phyloP scores from a whole-genome alignment of 805 yeast species.

The Candida arabinofermentans region DNA sequence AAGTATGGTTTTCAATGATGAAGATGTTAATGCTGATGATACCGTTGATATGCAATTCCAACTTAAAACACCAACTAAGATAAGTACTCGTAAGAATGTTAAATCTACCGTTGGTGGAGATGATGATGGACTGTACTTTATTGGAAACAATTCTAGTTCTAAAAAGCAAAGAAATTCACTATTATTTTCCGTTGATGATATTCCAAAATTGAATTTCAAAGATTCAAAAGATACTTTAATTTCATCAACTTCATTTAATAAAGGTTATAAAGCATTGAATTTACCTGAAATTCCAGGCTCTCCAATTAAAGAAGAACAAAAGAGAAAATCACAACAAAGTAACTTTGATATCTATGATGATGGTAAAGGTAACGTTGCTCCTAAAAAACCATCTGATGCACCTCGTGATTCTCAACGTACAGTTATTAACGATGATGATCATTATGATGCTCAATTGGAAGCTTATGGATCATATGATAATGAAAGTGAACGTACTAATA shows the following conservation, averaged over 20 bases:
- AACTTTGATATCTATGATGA: conserved; percentile 24
- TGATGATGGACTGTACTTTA: conserved; percentile 28
- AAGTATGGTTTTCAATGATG: conserved; percentile 27
- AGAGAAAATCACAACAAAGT: conserved; percentile 17
- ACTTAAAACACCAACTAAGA: neutral
- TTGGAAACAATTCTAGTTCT: conserved; percentile 28
- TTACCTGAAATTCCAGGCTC: conserved; percentile 45
- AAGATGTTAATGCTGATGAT: conserved; percentile 15
- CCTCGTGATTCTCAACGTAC: conserved; percentile 3
- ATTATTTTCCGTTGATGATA: conserved; percentile 14
- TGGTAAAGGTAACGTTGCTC: no score
- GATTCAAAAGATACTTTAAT: conserved; percentile 40
- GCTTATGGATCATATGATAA: conserved; percentile 1
- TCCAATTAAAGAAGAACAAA: conserved; percentile 29
- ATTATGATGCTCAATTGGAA: conserved; percentile 1
- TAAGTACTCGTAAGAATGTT: neutral
- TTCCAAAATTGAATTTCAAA: conserved; percentile 22
- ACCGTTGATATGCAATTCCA: conserved; percentile 15
- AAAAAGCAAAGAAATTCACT: conserved; percentile 30
- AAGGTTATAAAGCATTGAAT: conserved; percentile 35
- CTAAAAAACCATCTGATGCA: conserved; percentile 5
- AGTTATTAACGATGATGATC: neutral
- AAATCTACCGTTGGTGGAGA: conserved; percentile 4
- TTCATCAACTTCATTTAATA: conserved; percentile 29
- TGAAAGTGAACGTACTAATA: neutral